phyloP scores from a whole-genome alignment of 306 rosid species.

The Castanospermum australe region DNA sequence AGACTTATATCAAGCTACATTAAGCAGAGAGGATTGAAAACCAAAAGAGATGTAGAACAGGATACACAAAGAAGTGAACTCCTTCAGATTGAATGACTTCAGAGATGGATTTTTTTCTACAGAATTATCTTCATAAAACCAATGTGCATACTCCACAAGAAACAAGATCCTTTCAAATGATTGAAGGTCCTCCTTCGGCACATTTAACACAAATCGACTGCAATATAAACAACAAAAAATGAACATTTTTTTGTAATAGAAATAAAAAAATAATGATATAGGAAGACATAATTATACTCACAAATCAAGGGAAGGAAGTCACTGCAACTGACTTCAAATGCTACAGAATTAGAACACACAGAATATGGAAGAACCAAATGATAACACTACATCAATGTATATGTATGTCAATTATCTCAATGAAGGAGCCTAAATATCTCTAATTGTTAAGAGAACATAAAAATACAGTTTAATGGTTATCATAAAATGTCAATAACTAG shows the following conservation, averaged over 20 bases:
- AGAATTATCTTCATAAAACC: conserved; percentile 98
- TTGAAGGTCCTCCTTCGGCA: conserved; percentile 94
- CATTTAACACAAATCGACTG: conserved; percentile 97
- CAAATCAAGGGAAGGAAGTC: not conserved
- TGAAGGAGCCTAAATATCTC: too few relatives aligned
- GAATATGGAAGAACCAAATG: not conserved
- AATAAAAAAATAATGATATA: not conserved
- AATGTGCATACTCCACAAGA: conserved; percentile 98
- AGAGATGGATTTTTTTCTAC: conserved; percentile 92
- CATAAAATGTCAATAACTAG: too few relatives aligned
- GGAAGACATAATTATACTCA: not conserved
- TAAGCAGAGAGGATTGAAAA: not conserved
- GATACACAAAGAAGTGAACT: conserved; percentile 94
- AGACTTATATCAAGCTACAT: not conserved
- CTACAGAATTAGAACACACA: not conserved
- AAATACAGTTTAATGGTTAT: not conserved
- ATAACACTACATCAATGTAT: not conserved
- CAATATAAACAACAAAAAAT: conserved; percentile 26
- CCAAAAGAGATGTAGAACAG: conserved; percentile 27
- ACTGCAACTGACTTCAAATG: not conserved
- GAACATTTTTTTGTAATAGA: not conserved
- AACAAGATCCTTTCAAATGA: conserved; percentile 95
- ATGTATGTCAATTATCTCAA: not conserved
- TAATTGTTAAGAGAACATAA: not conserved
- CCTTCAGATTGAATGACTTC: conserved; percentile 91